Evolutionary conservation across 2,329 filamentous ascomycete genomes (phyloP).

Genomic region (Penicillium digitatum): DNA sequence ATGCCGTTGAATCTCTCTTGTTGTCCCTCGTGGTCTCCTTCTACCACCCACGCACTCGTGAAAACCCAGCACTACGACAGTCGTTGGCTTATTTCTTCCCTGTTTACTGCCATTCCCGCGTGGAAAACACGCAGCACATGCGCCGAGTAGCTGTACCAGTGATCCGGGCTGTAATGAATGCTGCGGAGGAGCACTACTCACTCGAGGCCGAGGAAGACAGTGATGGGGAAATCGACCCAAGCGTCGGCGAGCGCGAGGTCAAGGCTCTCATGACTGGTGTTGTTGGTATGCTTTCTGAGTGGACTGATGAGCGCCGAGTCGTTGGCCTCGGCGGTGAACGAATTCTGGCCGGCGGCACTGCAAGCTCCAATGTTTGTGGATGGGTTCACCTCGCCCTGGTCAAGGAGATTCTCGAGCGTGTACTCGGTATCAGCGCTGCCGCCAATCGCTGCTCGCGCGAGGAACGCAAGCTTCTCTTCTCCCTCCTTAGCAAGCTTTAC

Average conservation of each 20-base stretch:
- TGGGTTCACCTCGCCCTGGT: slow-evolving; percentile 79
- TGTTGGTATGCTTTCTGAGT: slow-evolving; percentile 76
- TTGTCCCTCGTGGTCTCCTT: slow-evolving; percentile 80
- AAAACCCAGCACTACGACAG: slow-evolving; percentile 79
- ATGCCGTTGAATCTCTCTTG: slow-evolving; percentile 67
- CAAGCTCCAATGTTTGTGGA: slow-evolving; percentile 57
- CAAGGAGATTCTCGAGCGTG: slow-evolving; percentile 68
- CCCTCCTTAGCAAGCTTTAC: slow-evolving; percentile 77
- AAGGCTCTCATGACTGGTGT: slow-evolving; percentile 65
- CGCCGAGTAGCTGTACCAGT: slow-evolving; percentile 67
- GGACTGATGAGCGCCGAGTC: slow-evolving; percentile 86
- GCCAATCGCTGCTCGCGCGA: slow-evolving; percentile 53
- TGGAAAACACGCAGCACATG: slow-evolving; percentile 81
- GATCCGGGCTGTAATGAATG: slow-evolving; percentile 63
- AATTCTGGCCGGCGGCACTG: slow-evolving; percentile 49
- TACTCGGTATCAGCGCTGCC: slow-evolving; percentile 51
- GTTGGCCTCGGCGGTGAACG: slow-evolving; percentile 56
- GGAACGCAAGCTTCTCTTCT: slow-evolving; percentile 76
- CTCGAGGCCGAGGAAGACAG: slow-evolving; percentile 70
- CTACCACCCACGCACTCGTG: slow-evolving; percentile 77
- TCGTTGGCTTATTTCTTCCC: slow-evolving; percentile 90
- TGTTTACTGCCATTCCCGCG: slow-evolving; percentile 82
- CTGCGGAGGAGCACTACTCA: slow-evolving; percentile 61
- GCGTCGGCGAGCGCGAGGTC: slow-evolving; percentile 63
- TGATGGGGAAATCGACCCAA: slow-evolving; percentile 68